Evolutionary conservation across 768 basidiomycete species (phyloP), one percentile per base, ranked within the genome.

Genomic region (Trametes villosa): DNA sequence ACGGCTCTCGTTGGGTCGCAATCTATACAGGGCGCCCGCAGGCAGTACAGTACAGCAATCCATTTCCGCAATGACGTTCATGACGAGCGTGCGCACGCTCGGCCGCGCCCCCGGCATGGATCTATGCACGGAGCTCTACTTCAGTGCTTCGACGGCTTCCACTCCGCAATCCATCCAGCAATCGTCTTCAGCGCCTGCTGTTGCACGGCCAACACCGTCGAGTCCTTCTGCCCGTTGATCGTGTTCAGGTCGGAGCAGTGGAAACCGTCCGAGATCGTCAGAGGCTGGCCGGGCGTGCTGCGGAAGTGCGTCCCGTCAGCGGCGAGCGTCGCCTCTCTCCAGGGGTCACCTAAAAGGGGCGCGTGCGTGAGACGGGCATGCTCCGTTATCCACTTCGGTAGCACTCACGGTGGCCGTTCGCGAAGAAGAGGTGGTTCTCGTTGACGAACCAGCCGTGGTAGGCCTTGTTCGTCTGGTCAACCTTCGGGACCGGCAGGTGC

Each of bases 281-380:
- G 85, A 0, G 86, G 85, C 65, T 87, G 86, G 1, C 69, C 70
- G 0, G 78, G 55, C 3, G 84, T 87, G 68, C 81, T 87, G 22
- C 68, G 40, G 52, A 81, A 75, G 57, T 71, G 61, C 20, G 79
- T 75, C 13, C 76, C 77, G 24, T 82, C 79, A 0, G 88, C 83
- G 4, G 88, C 89, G 6, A 89, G 77, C 0, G 88, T 90, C 7
- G 84, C 82, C 54, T 86, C 85, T 50, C 83, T 79, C 88, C 88
- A 91, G 18, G 89, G 88, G 66, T 91, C 88, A 44, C 86, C 88
- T 89, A 41, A n/a, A 17, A 5, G 13, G 24, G n/a, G 34, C 3
- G 11, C 11, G 47, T 51, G 26, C 36, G n/a, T 45, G 44, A 22
- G 22, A 45, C 20, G 9, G 1, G 12, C 22, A 2, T 26, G 17